These are phyloP conservation scores for Colletotrichum kahawae DNA, from an alignment of 2,329 filamentous ascomycete species.

Conservation along the genomic window DNA sequence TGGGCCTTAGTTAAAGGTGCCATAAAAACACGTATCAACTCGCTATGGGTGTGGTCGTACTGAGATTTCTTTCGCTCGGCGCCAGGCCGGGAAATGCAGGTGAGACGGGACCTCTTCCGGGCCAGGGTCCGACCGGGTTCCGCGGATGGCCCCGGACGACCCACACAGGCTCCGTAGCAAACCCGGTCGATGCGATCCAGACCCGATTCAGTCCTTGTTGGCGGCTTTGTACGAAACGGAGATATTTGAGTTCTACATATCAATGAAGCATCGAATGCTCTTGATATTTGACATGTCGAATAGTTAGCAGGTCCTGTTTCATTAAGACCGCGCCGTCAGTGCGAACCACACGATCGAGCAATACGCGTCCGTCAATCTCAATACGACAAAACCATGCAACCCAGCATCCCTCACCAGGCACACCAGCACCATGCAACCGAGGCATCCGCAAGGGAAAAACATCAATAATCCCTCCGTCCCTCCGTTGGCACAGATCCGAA, in stretches of 20 bases:
- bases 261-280: too few species aligned
- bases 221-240: background rate
- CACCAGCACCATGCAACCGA: background rate
- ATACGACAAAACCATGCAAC: background rate
- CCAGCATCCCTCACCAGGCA: too few species aligned
- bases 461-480: background rate
- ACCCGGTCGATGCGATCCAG: background rate
- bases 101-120: background rate
- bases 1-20: too few species aligned
- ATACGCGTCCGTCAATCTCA: background rate
- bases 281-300: too few species aligned
- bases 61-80: background rate
- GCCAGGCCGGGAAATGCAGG: background rate
- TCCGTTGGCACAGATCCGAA: background rate
- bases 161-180: background rate
- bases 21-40: too few species aligned
- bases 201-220: background rate
- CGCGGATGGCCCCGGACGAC: background rate
- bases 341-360: background rate
- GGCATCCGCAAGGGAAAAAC: background rate
- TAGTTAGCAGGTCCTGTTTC: background rate
- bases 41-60: background rate
- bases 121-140: background rate
- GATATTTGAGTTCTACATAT: background rate
- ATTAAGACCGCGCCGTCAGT: background rate